Evolutionary conservation across 2,329 filamentous ascomycete genomes (phyloP).

Genomic region (Paecilomyces niveus): DNA sequence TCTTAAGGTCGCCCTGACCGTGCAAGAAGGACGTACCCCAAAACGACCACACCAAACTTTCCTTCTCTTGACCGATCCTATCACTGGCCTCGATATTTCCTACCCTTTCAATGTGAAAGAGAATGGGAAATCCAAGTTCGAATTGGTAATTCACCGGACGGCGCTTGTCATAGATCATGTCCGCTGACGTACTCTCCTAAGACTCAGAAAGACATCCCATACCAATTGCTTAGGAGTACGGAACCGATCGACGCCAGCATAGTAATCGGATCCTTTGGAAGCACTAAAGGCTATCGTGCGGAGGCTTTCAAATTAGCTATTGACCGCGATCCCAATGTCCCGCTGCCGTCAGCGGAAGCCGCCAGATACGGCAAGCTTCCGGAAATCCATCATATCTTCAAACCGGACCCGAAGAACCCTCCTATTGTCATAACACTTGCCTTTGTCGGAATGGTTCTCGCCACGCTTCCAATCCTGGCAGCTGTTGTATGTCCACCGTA

Average conservation of each 20-base stretch:
- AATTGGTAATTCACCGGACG: slow-evolving; percentile 59
- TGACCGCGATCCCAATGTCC: slow-evolving; percentile 53
- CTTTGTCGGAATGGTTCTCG: slow-evolving; percentile 67
- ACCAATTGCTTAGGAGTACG: slow-evolving; percentile 65
- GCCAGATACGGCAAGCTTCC: slow-evolving; percentile 75
- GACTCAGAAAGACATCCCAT: slow-evolving; percentile 82
- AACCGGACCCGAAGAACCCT: slow-evolving; percentile 68
- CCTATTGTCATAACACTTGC: slow-evolving; percentile 70
- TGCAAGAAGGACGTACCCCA: slow-evolving; percentile 67
- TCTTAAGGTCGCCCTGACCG: slow-evolving; percentile 74
- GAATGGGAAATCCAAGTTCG: slow-evolving; percentile 75
- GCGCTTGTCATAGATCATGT: not conserved
- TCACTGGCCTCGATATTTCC: slow-evolving; percentile 74
- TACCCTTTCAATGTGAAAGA: slow-evolving; percentile 81
- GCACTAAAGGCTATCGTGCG: slow-evolving; percentile 58
- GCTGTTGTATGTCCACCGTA: slow-evolving; percentile 51
- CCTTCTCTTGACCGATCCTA: slow-evolving; percentile 68
- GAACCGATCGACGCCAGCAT: slow-evolving; percentile 71
- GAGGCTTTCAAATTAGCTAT: slow-evolving; percentile 68
- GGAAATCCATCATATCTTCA: slow-evolving; percentile 90
- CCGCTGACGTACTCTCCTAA: slow-evolving; percentile 31
- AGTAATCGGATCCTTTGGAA: slow-evolving; percentile 79
- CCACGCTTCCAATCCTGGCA: slow-evolving; percentile 66
- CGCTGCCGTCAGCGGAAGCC: slow-evolving; percentile 57
- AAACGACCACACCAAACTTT: slow-evolving; percentile 94